These are phyloP conservation scores for Oryza punctata DNA, from an alignment of 176 grass and related monocot genomes.

Conservation along the genomic window DNA sequence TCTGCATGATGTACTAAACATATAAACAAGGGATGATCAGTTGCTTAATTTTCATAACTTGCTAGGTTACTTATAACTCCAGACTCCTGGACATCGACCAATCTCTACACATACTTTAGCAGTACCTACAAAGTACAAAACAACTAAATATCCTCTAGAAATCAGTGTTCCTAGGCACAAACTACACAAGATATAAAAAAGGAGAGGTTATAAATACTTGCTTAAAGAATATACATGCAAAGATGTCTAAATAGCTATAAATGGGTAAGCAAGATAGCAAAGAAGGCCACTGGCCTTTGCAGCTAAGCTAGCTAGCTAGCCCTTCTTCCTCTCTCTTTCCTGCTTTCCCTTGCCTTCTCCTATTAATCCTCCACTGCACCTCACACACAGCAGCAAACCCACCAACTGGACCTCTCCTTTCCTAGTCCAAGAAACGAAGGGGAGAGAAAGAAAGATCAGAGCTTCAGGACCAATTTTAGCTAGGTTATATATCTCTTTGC, in stretches of 20 bases:
- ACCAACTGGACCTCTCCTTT: constrained; percentile 31
- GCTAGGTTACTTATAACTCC: neutral
- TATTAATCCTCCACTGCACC: constrained; percentile 42
- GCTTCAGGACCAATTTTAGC: constrained; percentile 1
- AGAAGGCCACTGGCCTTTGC: constrained; percentile 20
- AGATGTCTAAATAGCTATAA: constrained; percentile 38
- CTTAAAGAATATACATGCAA: constrained; percentile 29
- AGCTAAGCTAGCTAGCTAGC: neutral
- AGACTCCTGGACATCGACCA: neutral
- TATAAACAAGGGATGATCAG: neutral
- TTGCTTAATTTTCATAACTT: constrained; percentile 7
- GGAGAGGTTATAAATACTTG: constrained; percentile 27
- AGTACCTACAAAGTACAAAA: neutral
- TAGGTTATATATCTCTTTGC: constrained; percentile 42
- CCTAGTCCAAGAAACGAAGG: constrained; percentile 46
- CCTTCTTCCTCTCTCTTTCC: constrained; percentile 17
- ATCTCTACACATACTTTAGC: neutral
- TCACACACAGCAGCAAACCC: constrained; percentile 5
- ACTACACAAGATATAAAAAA: neutral
- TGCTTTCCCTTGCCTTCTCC: constrained; percentile 4
- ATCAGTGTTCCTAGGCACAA: neutral
- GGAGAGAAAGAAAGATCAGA: neutral
- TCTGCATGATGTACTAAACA: neutral
- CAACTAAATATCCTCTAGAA: neutral
- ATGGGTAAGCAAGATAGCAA: constrained; percentile 51